phyloP scores from a whole-genome alignment of 768 basidiomycete species.

The Lactarius akahatsu region DNA sequence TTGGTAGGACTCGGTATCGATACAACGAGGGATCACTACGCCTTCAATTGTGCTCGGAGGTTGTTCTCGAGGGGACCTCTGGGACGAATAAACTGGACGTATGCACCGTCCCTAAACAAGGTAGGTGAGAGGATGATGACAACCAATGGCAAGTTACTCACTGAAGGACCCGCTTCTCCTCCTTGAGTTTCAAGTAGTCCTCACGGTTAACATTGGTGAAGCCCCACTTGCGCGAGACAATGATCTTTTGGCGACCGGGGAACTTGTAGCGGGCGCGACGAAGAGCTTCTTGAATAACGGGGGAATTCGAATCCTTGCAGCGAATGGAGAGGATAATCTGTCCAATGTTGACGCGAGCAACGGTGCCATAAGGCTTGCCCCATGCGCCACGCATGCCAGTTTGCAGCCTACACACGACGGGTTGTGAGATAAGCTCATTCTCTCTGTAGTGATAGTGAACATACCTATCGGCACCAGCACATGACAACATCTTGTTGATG shows the following conservation, averaged over 20 bases:
- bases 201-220: constrained; percentile 93
- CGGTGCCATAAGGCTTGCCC: constrained; percentile 98
- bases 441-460: constrained; percentile 29
- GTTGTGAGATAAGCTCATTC: neutral
- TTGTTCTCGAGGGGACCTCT: constrained; percentile 85
- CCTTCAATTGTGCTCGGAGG: constrained; percentile 78
- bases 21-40: constrained; percentile 44
- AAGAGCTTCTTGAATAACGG: constrained; percentile 94
- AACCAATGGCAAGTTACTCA: constrained; percentile 38
- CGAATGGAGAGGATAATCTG: constrained; percentile 92
- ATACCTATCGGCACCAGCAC: constrained; percentile 96
- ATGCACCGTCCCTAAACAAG: constrained; percentile 78
- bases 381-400: constrained; percentile 99
- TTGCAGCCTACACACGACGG: constrained; percentile 57
- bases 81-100: constrained; percentile 90
- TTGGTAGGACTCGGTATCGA: constrained; percentile 29
- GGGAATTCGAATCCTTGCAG: constrained; percentile 82
- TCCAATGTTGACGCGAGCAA: constrained; percentile 95
- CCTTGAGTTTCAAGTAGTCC: constrained; percentile 86
- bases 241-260: constrained; percentile 98
- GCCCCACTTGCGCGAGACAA: constrained; percentile 97
- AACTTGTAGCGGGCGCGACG: constrained; percentile 99
- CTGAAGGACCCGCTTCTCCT: constrained; percentile 87
- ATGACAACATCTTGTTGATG: constrained; percentile 99
- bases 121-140: constrained; percentile 16